Evolutionary conservation across 805 yeast genomes (phyloP).

Genomic region (Pichia ethanolica): DNA sequence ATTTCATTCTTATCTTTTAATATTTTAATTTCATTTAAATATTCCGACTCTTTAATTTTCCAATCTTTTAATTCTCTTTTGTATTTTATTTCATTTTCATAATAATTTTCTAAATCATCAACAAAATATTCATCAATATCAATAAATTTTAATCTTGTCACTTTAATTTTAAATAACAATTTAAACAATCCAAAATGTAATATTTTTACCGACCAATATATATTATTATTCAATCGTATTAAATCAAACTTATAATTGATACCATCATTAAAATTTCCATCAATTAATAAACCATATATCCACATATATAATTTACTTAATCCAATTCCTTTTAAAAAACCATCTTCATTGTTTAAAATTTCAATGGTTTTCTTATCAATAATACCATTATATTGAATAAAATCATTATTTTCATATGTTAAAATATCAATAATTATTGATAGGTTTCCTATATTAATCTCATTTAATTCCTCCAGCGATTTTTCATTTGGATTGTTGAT

Average conservation of each 20-base stretch:
- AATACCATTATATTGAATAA: slow-evolving; percentile 3
- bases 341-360: not conserved
- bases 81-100: not conserved
- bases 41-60: not conserved
- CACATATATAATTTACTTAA: not conserved
- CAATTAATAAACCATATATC: slow-evolving; percentile 5
- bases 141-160: not conserved
- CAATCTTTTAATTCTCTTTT: not conserved
- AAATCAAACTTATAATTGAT: slow-evolving; percentile 1
- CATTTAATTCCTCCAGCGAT: too few species aligned
- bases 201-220: not conserved
- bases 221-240: not conserved
- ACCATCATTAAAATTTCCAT: slow-evolving; percentile 3
- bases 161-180: not conserved
- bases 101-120: slow-evolving; percentile 4
- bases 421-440: slow-evolving; percentile 1
- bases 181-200: slow-evolving; percentile 9
- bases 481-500: too few species aligned
- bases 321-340: not conserved
- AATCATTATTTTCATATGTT: not conserved
- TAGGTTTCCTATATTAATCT: too few species aligned
- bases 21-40: not conserved
- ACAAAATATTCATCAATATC: slow-evolving; percentile 8
- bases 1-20: slow-evolving; percentile 1
- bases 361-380: not conserved